Percentiles rank a stretch among this genome's conserved stretches.
Conservation (phyloP, 495 filamentous ascomycete genomes). For the Copromyces sp. region DNA sequence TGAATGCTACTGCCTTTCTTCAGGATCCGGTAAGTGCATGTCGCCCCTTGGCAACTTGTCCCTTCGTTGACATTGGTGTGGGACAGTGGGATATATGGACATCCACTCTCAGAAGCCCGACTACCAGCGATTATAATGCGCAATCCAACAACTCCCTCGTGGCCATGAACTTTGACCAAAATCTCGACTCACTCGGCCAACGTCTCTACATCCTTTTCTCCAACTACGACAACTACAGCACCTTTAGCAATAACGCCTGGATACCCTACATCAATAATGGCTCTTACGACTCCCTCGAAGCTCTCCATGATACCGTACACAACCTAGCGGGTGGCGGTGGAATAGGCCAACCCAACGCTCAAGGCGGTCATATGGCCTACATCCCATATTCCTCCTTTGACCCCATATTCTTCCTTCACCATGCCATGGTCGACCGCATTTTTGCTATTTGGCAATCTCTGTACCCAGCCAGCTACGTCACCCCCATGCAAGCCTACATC, state of each 20-base stretch:
- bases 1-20: conserved; percentile 33
- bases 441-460: conserved; percentile 65
- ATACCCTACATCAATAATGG: conserved; percentile 23
- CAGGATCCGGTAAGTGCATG: conserved; percentile 32
- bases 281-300: conserved; percentile 48
- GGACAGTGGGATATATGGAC: conserved; percentile 29
- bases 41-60: neutral
- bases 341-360: conserved; percentile 4
- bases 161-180: conserved; percentile 37
- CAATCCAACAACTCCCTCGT: conserved; percentile 43
- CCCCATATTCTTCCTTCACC: conserved; percentile 64
- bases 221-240: conserved; percentile 44
- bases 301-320: conserved; percentile 56
- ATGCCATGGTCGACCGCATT: conserved; percentile 54
- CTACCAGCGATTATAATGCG: conserved; percentile 28
- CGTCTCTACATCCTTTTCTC: conserved; percentile 52
- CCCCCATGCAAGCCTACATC: conserved; percentile 32
- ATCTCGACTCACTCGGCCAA: conserved; percentile 32
- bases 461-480: conserved; percentile 48
- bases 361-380: conserved; percentile 53
- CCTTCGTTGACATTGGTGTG: neutral
- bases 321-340: conserved; percentile 38
- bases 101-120: conserved; percentile 41
- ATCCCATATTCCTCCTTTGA: conserved; percentile 62
- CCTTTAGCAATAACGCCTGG: conserved; percentile 50